phyloP scores from a whole-genome alignment of 2,329 filamentous ascomycete species.

The Clonostachys solani region DNA sequence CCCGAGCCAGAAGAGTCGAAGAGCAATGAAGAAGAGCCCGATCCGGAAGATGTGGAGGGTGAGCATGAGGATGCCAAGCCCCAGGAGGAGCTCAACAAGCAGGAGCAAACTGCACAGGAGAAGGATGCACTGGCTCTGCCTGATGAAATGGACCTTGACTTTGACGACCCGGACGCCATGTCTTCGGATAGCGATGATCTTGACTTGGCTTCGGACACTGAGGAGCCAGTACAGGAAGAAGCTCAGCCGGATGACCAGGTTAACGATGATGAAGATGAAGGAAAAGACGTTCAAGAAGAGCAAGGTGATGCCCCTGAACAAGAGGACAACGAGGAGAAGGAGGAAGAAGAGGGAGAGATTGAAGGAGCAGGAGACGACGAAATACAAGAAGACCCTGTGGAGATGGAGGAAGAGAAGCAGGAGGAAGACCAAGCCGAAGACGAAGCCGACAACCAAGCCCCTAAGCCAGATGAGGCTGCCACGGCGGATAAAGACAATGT shows the following conservation, averaged over 20 bases:
- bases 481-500: slow-evolving; percentile 56
- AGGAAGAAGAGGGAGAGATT: slow-evolving; percentile 44
- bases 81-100: slow-evolving; percentile 52
- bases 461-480: slow-evolving; percentile 38
- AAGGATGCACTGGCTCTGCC: slow-evolving; percentile 79
- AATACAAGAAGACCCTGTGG: slow-evolving; percentile 29
- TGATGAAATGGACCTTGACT: slow-evolving; percentile 82
- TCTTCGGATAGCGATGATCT: slow-evolving; percentile 52
- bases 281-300: slow-evolving; percentile 32
- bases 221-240: slow-evolving; percentile 34
- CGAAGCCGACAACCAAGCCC: slow-evolving; percentile 37
- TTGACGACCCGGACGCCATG: slow-evolving; percentile 63
- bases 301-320: slow-evolving; percentile 24
- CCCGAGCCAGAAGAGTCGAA: slow-evolving; percentile 41
- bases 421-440: slow-evolving; percentile 50
- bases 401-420: slow-evolving; percentile 43
- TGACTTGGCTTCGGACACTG: slow-evolving; percentile 48
- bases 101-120: slow-evolving; percentile 75
- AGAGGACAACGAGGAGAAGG: slow-evolving; percentile 41
- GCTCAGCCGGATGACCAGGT: slow-evolving; percentile 18
- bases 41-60: slow-evolving; percentile 55
- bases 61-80: slow-evolving; percentile 51
- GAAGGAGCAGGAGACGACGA: slow-evolving; percentile 49
- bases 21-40: slow-evolving; percentile 38
- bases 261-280: slow-evolving; percentile 46